phyloP scores from a whole-genome alignment of 2,329 filamentous ascomycete genomes.

The Fusarium subtropicale region DNA sequence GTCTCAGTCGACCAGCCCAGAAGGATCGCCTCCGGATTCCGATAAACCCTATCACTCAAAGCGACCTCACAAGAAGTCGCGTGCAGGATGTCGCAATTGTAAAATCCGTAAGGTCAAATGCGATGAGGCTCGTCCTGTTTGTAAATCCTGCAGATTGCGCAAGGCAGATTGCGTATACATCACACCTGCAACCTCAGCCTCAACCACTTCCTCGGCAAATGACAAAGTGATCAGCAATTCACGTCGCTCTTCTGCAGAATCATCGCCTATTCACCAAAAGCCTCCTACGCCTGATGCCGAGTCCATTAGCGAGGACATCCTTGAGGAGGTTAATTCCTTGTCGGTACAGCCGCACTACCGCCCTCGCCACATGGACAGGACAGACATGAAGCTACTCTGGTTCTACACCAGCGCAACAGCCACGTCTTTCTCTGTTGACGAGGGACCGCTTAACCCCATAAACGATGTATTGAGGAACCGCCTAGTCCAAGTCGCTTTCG shows the following conservation, averaged over 20 bases:
- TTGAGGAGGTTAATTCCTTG: constrained; percentile 26
- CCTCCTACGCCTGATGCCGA: constrained; percentile 15
- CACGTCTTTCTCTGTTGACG: constrained; percentile 58
- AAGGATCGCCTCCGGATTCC: constrained; percentile 20
- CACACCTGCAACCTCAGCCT: constrained; percentile 20
- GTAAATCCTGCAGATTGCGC: constrained; percentile 62
- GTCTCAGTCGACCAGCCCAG: constrained; percentile 22
- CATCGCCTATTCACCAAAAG: background rate
- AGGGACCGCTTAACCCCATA: constrained; percentile 50
- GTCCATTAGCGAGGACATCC: constrained; percentile 23
- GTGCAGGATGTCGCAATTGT: constrained; percentile 65
- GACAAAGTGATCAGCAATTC: background rate
- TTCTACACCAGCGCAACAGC: constrained; percentile 63
- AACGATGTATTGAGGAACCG: constrained; percentile 59
- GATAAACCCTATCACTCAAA: constrained; percentile 56
- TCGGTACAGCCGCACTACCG: constrained; percentile 48
- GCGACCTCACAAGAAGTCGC: constrained; percentile 66
- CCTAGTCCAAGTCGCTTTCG: constrained; percentile 63
- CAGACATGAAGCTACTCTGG: constrained; percentile 67
- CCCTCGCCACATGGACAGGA: constrained; percentile 51
- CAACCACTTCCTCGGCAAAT: constrained; percentile 4
- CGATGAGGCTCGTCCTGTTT: constrained; percentile 63
- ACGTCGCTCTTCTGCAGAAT: constrained; percentile 8
- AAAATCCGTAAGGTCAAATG: constrained; percentile 60
- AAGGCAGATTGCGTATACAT: constrained; percentile 62